A percentile compares a stretch with the other conserved stretches of the same genome.
Conservation (phyloP, 192 early-diverging fungal genomes). For the Obelidium mucronatum region DNA sequence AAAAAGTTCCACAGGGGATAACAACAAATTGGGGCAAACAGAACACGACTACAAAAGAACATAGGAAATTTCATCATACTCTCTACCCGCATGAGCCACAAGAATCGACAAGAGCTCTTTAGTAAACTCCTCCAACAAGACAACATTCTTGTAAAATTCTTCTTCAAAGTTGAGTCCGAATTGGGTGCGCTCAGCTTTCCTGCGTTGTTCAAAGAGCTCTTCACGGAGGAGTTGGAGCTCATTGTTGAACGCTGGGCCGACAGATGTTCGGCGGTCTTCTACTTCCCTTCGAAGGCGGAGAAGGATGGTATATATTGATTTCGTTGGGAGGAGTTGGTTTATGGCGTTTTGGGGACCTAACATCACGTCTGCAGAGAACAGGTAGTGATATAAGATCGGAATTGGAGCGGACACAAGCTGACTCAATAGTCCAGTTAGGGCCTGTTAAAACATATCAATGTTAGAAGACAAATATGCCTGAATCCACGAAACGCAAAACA, state of each 20-base stretch:
- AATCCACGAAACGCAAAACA: neutral
- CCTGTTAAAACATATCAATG: constrained; percentile 34
- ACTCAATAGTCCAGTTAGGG: constrained; percentile 87
- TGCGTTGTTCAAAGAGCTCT: constrained; percentile 58
- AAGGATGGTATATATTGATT: constrained; percentile 70
- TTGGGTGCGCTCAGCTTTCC: neutral
- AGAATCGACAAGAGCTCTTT: constrained; percentile 73
- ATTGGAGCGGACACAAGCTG: constrained; percentile 71
- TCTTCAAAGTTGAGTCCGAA: constrained; percentile 37
- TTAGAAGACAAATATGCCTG: neutral
- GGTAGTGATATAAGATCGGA: constrained; percentile 48
- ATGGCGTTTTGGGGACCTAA: constrained; percentile 39
- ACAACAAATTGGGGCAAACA: no score
- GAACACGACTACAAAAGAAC: no score
- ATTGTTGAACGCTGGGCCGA: constrained; percentile 60
- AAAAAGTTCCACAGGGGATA: no score
- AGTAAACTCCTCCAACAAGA: constrained; percentile 89
- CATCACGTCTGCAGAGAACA: constrained; percentile 49
- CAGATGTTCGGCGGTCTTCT: constrained; percentile 62
- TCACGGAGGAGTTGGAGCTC: constrained; percentile 61
- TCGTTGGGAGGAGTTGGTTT: neutral
- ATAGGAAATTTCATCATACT: no score
- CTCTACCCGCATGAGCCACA: neutral
- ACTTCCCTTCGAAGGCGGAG: constrained; percentile 70
- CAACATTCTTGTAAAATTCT: constrained; percentile 85